Evolutionary conservation across 1,284 basidiomycete genomes (phyloP), one percentile per base, ranked within the genome.

Genomic region (Melampsora americana): DNA sequence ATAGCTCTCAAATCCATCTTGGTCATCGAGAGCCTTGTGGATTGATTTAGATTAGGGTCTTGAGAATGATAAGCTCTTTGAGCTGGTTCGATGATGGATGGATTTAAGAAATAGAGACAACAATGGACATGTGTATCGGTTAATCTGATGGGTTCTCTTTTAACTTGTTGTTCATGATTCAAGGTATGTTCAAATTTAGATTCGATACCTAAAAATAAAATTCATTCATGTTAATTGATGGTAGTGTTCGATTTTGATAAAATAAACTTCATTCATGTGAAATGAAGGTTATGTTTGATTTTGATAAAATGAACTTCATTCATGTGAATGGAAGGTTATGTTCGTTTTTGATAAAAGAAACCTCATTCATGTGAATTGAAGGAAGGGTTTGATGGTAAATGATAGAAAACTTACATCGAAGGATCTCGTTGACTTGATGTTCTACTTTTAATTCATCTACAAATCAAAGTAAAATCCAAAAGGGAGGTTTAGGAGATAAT

Each of bases 401-500:
- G 23, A 6, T 32, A 7, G 20, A 35, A 66, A 9, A 39, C 59
- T 5, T 62, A 75, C 73, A 75, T 28, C 66, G 53, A 6, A 75
- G 30, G 16, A 50, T 50, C 67, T 75, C 73, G 44, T 75, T 75
- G 11, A 68, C 23, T 62, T 75, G 73, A 35, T 60, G 44, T 60
- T 75, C 73, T 26, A 62, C 73, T 28, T 42, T 56, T 18, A 68
- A 75, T 61, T 75, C 73, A 68, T 75, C 73, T 75, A 32, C 16
- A 46, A n/a, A n/a, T 26, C 9, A 62, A 28, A 53, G 46, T 2
- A n/a, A 66, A 20, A 66, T 66, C n/a, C 3, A n/a, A n/a, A n/a
- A n/a, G n/a, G n/a, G n/a, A n/a, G n/a, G n/a, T n/a, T n/a, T n/a
- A n/a, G n/a, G n/a, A n/a, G n/a, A n/a, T n/a, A n/a, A n/a, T n/a